phyloP scores from a whole-genome alignment of 2,329 filamentous ascomycete species.

The Cordyceps tenuipes region DNA sequence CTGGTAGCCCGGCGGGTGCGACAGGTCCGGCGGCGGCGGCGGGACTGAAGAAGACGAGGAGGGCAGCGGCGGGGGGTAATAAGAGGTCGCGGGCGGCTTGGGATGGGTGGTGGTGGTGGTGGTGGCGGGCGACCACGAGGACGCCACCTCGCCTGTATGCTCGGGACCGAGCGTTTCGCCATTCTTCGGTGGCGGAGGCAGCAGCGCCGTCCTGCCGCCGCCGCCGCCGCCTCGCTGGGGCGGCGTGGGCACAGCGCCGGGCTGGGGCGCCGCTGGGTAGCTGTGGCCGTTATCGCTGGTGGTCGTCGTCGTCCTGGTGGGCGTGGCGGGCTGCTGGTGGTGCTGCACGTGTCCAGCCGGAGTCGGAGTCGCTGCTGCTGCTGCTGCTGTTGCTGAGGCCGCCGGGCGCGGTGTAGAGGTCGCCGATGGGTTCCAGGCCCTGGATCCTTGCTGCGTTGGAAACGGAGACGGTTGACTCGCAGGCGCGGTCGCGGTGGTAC shows the following conservation, averaged over 20 bases:
- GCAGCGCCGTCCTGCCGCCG: constrained; percentile 25
- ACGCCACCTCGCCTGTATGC: constrained; percentile 26
- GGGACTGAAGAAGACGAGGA: background rate
- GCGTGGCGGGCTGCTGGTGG: constrained; percentile 14
- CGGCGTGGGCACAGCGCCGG: constrained; percentile 42
- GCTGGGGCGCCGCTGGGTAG: constrained; percentile 48
- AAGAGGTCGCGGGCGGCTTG: constrained; percentile 30
- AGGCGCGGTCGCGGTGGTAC: constrained; percentile 7
- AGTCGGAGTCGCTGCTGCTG: constrained; percentile 4
- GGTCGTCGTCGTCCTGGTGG: constrained; percentile 29
- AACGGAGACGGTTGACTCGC: constrained; percentile 16
- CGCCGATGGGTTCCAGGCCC: background rate
- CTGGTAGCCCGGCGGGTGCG: constrained; percentile 47
- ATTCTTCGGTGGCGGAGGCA: constrained; percentile 45
- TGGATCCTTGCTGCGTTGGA: constrained; percentile 38
- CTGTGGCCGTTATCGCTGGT: constrained; percentile 39
- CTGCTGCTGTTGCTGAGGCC: constrained; percentile 13
- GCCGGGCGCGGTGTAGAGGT: constrained; percentile 15
- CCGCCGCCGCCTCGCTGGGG: background rate
- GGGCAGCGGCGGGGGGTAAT: background rate
- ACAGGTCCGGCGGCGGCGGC: constrained; percentile 19
- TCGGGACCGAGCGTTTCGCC: constrained; percentile 30
- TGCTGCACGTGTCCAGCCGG: constrained; percentile 31
- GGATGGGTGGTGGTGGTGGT: constrained; percentile 26
- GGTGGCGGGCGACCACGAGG: background rate